Conservation (phyloP, 2,329 filamentous ascomycete species). For the Pseudogymnoascus sp. region DNA sequence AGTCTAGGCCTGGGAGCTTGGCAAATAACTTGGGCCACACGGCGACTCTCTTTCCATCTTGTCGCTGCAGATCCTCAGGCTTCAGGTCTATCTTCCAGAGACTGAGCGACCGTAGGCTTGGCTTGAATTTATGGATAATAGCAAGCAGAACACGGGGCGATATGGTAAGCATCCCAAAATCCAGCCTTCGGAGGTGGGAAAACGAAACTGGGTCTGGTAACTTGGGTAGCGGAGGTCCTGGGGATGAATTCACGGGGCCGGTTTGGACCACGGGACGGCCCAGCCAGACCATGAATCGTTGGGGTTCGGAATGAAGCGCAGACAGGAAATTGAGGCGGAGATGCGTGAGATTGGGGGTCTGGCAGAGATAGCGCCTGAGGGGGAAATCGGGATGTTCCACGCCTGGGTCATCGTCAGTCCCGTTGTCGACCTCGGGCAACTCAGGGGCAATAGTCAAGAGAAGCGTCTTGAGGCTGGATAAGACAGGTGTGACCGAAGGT, state of each 20-base stretch:
- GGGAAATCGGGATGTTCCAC: conserved; percentile 17
- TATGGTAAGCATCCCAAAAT: conserved; percentile 36
- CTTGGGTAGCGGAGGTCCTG: conserved; percentile 9
- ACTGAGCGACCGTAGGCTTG: conserved; percentile 38
- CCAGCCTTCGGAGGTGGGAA: conserved; percentile 34
- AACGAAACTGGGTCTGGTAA: conserved; percentile 27
- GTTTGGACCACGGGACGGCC: conserved; percentile 15
- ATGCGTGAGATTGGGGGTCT: conserved; percentile 39
- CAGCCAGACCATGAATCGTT: conserved; percentile 36
- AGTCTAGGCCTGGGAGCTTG: conserved; percentile 25
- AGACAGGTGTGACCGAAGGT: conserved; percentile 32
- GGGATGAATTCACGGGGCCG: neutral
- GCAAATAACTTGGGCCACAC: conserved; percentile 37
- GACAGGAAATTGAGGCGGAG: conserved; percentile 45
- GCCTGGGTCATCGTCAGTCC: conserved; percentile 13
- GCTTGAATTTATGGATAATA: conserved; percentile 36
- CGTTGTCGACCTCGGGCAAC: conserved; percentile 10
- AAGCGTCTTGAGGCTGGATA: conserved; percentile 41
- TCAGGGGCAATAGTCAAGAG: conserved; percentile 31
- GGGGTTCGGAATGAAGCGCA: conserved; percentile 12
- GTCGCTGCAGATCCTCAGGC: neutral
- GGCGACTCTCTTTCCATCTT: conserved; percentile 21
- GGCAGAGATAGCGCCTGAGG: conserved; percentile 25
- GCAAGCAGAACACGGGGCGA: conserved; percentile 27
- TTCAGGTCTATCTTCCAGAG: conserved; percentile 38